phyloP scores from a whole-genome alignment of 306 rosid species.

The Prinsepia uniflora region DNA sequence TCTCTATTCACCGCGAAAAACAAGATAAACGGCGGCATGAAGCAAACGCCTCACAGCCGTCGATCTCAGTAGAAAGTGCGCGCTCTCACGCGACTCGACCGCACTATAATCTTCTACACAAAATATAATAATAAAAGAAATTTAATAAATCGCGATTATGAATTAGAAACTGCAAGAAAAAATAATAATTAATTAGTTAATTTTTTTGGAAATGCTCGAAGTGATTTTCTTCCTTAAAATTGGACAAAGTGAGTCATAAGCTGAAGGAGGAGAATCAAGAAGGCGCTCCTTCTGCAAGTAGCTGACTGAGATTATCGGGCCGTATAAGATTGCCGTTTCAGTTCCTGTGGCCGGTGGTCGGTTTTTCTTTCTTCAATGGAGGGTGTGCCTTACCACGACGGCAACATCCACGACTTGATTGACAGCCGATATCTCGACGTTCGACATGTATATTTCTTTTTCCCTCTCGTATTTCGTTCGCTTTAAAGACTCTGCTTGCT shows the following conservation, averaged over 20 bases:
- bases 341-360: not conserved
- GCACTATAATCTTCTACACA: not conserved
- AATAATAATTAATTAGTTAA: not conserved
- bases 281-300: constrained; percentile 24
- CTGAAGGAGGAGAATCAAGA: constrained; percentile 7
- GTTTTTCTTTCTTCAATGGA: constrained; percentile 49
- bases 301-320: constrained; percentile 26
- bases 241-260: not conserved
- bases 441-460: constrained; percentile 40
- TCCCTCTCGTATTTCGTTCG: not conserved
- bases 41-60: not conserved
- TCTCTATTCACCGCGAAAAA: not conserved
- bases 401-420: constrained; percentile 57
- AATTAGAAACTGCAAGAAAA: not conserved
- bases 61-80: not conserved
- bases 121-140: not conserved
- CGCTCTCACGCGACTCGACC: not conserved
- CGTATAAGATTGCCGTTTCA: constrained; percentile 15
- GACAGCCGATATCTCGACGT: constrained; percentile 41
- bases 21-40: not conserved
- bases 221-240: not conserved
- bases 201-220: not conserved
- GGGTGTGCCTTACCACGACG: constrained; percentile 59
- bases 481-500: constrained; percentile 4
- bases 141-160: too few species aligned